Percentiles rank a stretch among this genome's conserved stretches.
phyloP scores from a whole-genome alignment of 2,329 filamentous ascomycete species.

The Leptodontidium sp. region DNA sequence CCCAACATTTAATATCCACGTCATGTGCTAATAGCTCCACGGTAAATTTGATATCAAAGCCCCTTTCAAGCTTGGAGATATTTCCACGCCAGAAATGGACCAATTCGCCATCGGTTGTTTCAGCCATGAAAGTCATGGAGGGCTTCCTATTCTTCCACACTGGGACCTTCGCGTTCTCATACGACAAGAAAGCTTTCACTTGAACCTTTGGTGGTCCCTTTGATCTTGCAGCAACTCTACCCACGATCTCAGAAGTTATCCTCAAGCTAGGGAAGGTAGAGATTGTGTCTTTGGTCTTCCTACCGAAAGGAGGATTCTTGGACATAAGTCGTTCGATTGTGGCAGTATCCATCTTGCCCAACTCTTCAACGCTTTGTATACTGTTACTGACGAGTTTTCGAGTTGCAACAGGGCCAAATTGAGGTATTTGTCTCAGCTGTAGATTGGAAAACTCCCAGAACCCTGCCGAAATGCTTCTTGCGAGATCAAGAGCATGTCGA shows the following conservation, averaged over 20 bases:
- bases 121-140: conserved; percentile 77
- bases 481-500: conserved; percentile 76
- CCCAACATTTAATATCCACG: conserved; percentile 69
- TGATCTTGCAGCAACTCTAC: conserved; percentile 42
- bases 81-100: conserved; percentile 73
- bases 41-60: conserved; percentile 63
- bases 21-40: conserved; percentile 62
- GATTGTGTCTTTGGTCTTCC: conserved; percentile 70
- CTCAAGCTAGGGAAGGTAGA: conserved; percentile 72
- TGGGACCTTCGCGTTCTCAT: conserved; percentile 71
- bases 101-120: conserved; percentile 73
- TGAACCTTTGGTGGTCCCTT: conserved; percentile 61
- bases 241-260: conserved; percentile 51
- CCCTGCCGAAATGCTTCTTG: conserved; percentile 77
- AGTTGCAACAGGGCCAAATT: conserved; percentile 78
- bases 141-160: conserved; percentile 71
- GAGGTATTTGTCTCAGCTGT: conserved; percentile 84
- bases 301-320: conserved; percentile 84
- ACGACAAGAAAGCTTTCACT: conserved; percentile 73
- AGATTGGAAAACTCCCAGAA: conserved; percentile 80
- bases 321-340: conserved; percentile 80
- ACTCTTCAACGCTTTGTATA: conserved; percentile 74
- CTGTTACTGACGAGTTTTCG: conserved; percentile 77
- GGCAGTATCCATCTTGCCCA: conserved; percentile 71
- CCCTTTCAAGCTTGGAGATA: conserved; percentile 69